These are phyloP conservation scores for Ascochyta clinopodiicola DNA, from an alignment of 2,329 filamentous ascomycete genomes.

Conservation along the genomic window DNA sequence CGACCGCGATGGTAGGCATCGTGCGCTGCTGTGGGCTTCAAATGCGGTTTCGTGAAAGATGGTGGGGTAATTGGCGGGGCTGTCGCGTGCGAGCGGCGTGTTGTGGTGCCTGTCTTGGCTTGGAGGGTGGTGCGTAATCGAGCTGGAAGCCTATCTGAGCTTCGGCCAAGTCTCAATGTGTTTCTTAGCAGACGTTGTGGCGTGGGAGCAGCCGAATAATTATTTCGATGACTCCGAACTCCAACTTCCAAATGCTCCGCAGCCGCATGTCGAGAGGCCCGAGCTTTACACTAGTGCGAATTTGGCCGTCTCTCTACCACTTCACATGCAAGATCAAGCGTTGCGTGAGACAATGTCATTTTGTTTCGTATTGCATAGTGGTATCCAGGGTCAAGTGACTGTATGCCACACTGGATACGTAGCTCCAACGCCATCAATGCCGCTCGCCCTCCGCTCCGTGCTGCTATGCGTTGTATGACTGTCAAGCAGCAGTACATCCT, in stretches of 20 bases:
- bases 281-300: slow-evolving; percentile 9
- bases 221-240: slow-evolving; percentile 18
- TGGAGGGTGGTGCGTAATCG: neutral
- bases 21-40: slow-evolving; percentile 43
- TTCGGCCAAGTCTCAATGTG: neutral
- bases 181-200: slow-evolving; percentile 10
- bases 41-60: slow-evolving; percentile 21
- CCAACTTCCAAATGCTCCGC: slow-evolving; percentile 13
- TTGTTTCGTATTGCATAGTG: slow-evolving; percentile 20
- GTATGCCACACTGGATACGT: slow-evolving; percentile 30
- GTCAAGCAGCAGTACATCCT: slow-evolving; percentile 8
- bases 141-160: neutral
- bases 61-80: slow-evolving; percentile 43
- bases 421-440: slow-evolving; percentile 44
- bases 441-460: slow-evolving; percentile 18
- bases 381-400: slow-evolving; percentile 21
- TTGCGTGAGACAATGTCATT: neutral
- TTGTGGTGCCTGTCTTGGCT: slow-evolving; percentile 18
- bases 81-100: slow-evolving; percentile 29
- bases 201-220: slow-evolving; percentile 9
- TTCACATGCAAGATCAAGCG: slow-evolving; percentile 3
- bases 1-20: slow-evolving; percentile 96
- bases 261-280: slow-evolving; percentile 9
- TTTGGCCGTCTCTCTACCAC: neutral
- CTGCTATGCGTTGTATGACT: slow-evolving; percentile 10